Conservation (phyloP, 1,284 basidiomycete genomes). For the Malassezia psittaci region DNA sequence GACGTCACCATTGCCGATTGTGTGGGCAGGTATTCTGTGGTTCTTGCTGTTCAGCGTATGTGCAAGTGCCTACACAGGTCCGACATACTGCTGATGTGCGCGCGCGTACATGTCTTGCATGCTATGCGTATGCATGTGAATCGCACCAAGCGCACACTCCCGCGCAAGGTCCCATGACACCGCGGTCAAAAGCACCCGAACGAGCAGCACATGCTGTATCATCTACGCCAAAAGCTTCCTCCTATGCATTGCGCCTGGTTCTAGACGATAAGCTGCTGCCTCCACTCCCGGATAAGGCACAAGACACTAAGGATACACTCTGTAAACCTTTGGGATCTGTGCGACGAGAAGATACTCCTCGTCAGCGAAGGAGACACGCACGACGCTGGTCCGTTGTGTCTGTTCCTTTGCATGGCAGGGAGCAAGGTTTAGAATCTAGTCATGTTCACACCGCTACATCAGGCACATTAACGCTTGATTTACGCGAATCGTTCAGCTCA, state of each 20-base stretch:
- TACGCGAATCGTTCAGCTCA: background rate
- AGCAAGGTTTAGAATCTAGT: background rate
- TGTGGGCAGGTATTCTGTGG: constrained; percentile 80
- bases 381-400: constrained; percentile 15
- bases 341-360: no score
- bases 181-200: no score
- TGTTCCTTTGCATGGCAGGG: background rate
- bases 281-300: no score
- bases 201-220: no score
- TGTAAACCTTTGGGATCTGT: no score
- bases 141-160: background rate
- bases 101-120: constrained; percentile 11
- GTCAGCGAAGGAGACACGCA: background rate
- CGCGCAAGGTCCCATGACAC: background rate
- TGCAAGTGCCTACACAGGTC: background rate
- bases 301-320: no score
- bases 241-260: background rate
- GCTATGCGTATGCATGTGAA: constrained; percentile 7
- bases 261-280: no score
- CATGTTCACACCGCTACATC: constrained; percentile 7
- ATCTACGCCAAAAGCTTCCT: no score
- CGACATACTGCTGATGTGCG: background rate
- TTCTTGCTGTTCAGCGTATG: constrained; percentile 53
- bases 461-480: constrained; percentile 5
- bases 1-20: constrained; percentile 78